Base-by-base conservation (phyloP, 352 stramenopile genomes). In the Globisporangium cylindrosporum region DNA sequence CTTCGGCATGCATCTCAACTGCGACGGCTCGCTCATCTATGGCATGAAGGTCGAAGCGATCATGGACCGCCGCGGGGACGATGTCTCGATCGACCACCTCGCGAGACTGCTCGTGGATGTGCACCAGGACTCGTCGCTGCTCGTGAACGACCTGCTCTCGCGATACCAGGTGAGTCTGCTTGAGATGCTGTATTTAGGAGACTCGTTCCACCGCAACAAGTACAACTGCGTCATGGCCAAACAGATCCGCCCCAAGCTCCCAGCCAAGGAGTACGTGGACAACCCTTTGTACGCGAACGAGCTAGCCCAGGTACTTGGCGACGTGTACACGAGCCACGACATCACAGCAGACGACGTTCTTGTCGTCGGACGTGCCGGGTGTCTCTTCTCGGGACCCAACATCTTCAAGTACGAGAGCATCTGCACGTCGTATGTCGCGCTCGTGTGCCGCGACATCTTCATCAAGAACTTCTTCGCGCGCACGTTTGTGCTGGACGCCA, bases 171-270 rank as follows among this genome's bases (percentile, higher is more conserved):
- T 97, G 46, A 96, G 97, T 60, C 72, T 99, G 24, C 78, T 99
- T 25, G 87, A 99, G 67, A 89, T 99, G 69, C 89, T 99, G 6
- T 99, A 98, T 62, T 82, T 98, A 14, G 96, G 94, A 25, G 95
- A 99, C 73, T 94, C 93, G 18, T 87, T 89, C 32, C 96, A 98
- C 72, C 81, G 96, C 25, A 98, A 99, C 79, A 99, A 99, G 74
- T 97, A 98, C 72, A 99, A 99, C 68, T 92, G 98, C 54, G 97
- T 99, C 57, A 92, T 99, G 51, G 96, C 97, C 38, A 98, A 98
- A 66, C 88, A 98, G 68, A 99, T 99, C 61, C 94, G 82, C 1
- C 97, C 97, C 0, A 97, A 99, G 74, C 82, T 99, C 20, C 96
- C 96, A 14, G 96, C 96, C 0, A 82, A 93, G 62, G 95, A 98